phyloP scores from a whole-genome alignment of 768 basidiomycete species.

The Cystofilobasidium macerans region DNA sequence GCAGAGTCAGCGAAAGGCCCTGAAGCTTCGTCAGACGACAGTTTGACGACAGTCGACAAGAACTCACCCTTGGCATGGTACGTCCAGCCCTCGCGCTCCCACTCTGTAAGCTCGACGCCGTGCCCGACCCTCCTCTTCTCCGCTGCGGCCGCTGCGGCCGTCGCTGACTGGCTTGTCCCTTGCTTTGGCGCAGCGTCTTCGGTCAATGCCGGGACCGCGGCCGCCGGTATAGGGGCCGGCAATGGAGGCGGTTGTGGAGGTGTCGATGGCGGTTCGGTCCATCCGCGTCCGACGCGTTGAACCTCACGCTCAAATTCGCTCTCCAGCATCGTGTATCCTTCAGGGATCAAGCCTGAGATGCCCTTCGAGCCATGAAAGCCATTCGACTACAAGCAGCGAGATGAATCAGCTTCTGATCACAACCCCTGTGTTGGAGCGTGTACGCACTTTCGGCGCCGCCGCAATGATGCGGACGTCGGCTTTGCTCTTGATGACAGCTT shows the following conservation, averaged over 20 bases:
- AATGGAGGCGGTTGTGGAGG: neutral
- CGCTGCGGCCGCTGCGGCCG: conserved; percentile 25
- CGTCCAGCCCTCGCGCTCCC: conserved; percentile 83
- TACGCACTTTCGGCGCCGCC: conserved; percentile 67
- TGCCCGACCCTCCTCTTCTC: conserved; percentile 28
- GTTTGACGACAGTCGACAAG: too few relatives aligned
- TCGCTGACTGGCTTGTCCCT: too few relatives aligned
- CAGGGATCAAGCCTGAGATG: conserved; percentile 84
- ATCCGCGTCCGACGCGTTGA: conserved; percentile 34
- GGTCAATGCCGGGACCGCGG: too few relatives aligned
- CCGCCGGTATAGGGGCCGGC: too few relatives aligned
- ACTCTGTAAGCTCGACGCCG: conserved; percentile 68
- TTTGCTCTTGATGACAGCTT: conserved; percentile 48
- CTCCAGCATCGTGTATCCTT: conserved; percentile 82
- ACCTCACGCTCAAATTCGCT: conserved; percentile 51
- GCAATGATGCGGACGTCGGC: conserved; percentile 62
- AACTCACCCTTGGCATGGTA: conserved; percentile 90
- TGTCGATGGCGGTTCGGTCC: conserved; percentile 1
- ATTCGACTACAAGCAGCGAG: conserved; percentile 56
- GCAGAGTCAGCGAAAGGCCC: neutral
- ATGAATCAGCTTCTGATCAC: conserved; percentile 11
- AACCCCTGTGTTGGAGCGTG: neutral
- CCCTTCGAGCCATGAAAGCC: conserved; percentile 86
- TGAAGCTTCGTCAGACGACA: too few relatives aligned
- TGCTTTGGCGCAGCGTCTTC: too few relatives aligned